Evolutionary conservation across 345 rosid genomes (phyloP), one percentile per base, ranked within the genome.

Genomic region (Citrus inodora): DNA sequence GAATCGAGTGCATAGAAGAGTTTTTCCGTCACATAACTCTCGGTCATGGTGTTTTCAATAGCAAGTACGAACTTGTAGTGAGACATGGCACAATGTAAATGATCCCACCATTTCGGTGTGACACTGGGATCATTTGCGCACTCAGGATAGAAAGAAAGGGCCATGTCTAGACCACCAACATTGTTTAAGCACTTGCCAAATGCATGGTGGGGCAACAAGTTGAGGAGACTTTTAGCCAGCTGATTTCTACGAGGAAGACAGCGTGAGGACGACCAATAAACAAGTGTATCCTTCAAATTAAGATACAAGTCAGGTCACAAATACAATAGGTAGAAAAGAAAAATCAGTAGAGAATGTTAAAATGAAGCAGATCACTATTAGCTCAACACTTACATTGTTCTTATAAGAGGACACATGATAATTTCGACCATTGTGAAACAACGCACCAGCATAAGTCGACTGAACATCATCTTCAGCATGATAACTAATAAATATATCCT

Each of bases 161-260:
- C 99, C 89, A 60, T 80, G 89, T 93, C 86, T 38, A 56, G 84
- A 75, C 93, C 97, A 37, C 91, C 91, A 2, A 95, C 96, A 67
- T 92, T 95, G 92, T 95, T 95, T 42, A 95, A 82, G 87, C 99
- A 95, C 79, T 93, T 95, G 67, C 99, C 99, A 46, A 93, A 93
- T 72, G 99, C 93, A 73, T 93, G 99, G 76, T 89, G 83, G 4
- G 98, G 93, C n/a, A 95, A 75, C 71, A 95, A 80, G 70, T 79
- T 80, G 9, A 95, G 93, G 59, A 95, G 84, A 66, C 85, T 84
- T 80, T 78, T 89, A 5, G 99, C 98, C 9, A 89, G 89, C 25
- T 30, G 79, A 81, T 95, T 92, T 84, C 99, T 86, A 80, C 79
- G 86, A 77, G 93, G 28, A 75, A 93, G 96, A 73, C 96, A 95